Conservation (phyloP, 345 rosid species). For the Arabidopsis arenosa region DNA sequence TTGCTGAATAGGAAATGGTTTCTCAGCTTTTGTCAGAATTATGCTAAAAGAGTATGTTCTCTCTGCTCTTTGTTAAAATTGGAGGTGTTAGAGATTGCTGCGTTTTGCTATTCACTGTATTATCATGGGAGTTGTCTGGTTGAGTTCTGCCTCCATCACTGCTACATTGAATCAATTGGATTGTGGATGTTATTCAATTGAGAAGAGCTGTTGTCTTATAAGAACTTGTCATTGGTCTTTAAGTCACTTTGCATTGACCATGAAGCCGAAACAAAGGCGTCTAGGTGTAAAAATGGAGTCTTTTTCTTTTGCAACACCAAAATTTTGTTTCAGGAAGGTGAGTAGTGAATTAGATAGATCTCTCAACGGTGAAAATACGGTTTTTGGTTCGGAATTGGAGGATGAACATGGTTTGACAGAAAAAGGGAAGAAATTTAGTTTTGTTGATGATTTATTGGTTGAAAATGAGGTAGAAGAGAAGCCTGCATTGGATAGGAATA, state of each 20-base stretch:
- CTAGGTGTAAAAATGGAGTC: slow-evolving; percentile 20
- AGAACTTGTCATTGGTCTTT: slow-evolving; percentile 3
- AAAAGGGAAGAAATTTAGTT: slow-evolving; percentile 34
- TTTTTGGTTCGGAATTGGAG: slow-evolving; percentile 21
- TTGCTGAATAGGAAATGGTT: neutral
- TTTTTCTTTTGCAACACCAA: slow-evolving; percentile 10
- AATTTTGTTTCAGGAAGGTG: slow-evolving; percentile 2
- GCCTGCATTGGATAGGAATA: slow-evolving; percentile 26
- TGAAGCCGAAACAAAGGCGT: slow-evolving; percentile 43
- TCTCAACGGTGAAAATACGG: slow-evolving; percentile 3
- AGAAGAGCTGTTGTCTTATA: neutral
- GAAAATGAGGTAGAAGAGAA: slow-evolving; percentile 28
- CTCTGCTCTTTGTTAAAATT: slow-evolving; percentile 12
- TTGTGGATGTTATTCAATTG: slow-evolving; percentile 19
- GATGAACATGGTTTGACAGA: slow-evolving; percentile 1
- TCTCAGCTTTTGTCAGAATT: neutral
- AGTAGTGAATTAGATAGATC: slow-evolving; percentile 7
- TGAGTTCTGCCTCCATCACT: slow-evolving; percentile 36
- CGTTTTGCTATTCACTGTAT: neutral
- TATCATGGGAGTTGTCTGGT: slow-evolving; percentile 43
- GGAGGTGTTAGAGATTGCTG: slow-evolving; percentile 26
- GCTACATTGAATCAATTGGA: slow-evolving; percentile 24
- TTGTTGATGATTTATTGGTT: slow-evolving; percentile 39
- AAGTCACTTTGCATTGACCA: slow-evolving; percentile 29
- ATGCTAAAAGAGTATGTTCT: neutral